Percentiles rank a stretch among this genome's conserved stretches.
Conservation (phyloP, 2,329 filamentous ascomycete genomes). For the Pseudogymnoascus sp. region DNA sequence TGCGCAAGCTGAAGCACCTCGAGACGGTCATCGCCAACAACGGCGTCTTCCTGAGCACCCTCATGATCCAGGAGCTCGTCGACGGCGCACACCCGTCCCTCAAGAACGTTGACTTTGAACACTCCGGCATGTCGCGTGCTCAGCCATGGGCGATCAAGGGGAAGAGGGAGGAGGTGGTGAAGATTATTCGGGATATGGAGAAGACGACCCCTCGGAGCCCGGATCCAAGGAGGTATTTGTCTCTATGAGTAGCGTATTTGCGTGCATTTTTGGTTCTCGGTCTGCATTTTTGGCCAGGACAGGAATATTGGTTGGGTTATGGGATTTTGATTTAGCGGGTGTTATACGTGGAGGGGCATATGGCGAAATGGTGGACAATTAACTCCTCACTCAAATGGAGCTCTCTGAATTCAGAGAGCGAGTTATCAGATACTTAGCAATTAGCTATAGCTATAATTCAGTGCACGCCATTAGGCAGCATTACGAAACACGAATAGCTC, state of each 20-base stretch:
- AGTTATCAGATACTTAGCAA: not conserved
- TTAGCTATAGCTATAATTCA: not conserved
- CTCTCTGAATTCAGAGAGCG: not conserved
- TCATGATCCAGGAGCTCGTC: conserved; percentile 9
- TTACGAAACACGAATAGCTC: not conserved
- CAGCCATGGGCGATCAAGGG: conserved; percentile 18
- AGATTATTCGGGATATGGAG: conserved; percentile 12
- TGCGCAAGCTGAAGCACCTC: conserved; percentile 13
- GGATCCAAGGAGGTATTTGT: not conserved
- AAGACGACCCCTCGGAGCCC: not conserved
- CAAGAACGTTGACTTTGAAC: conserved; percentile 17
- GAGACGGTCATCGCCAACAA: conserved; percentile 15
- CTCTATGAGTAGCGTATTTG: not conserved
- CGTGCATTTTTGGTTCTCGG: not conserved
- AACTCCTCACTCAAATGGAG: not conserved
- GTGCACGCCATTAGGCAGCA: not conserved
- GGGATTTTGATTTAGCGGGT: not conserved
- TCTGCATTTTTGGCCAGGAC: not conserved
- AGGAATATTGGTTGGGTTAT: not conserved
- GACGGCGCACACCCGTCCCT: conserved; percentile 9
- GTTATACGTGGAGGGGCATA: not conserved
- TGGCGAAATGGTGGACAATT: not conserved
- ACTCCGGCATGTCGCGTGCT: conserved; percentile 16
- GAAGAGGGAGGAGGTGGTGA: conserved; percentile 12
- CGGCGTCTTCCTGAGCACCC: conserved; percentile 15